Percentiles rank a stretch among this genome's conserved stretches.
These are phyloP conservation scores for Neckera pumila DNA, from an alignment of 225 moss, liverwort and hornwort genomes.

Conservation along the genomic window DNA sequence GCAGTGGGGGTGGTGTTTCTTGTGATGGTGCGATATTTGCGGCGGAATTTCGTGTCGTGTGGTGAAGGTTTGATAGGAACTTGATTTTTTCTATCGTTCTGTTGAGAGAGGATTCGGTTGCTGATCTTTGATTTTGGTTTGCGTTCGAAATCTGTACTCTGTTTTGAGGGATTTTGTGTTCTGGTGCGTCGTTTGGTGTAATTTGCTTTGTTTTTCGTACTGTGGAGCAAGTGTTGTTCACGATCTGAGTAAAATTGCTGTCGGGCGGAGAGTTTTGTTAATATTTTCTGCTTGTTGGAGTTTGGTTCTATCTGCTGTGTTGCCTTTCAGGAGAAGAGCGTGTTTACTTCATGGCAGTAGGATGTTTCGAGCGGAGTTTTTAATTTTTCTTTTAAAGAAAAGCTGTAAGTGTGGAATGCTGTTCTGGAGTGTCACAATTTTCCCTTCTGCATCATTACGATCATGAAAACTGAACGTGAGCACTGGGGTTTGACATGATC, in stretches of 20 bases:
- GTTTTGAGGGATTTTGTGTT: neutral
- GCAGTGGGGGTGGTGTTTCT: neutral
- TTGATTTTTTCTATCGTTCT: neutral
- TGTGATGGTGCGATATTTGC: neutral
- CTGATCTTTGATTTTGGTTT: neutral
- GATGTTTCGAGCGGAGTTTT: neutral
- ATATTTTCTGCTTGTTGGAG: neutral
- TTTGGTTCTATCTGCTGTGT: neutral
- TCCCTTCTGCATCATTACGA: neutral
- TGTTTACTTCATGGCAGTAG: neutral
- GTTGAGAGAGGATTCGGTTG: neutral
- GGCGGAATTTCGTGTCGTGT: neutral
- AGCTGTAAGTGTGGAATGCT: neutral
- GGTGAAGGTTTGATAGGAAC: neutral
- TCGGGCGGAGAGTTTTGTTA: neutral
- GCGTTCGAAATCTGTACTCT: neutral
- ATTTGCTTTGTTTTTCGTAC: neutral
- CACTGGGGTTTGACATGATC: neutral
- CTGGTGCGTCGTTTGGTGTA: neutral
- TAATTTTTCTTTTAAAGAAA: neutral
- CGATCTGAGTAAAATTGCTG: neutral
- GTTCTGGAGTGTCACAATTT: neutral
- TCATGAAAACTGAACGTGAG: neutral
- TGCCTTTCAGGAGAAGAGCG: neutral
- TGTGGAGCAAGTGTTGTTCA: neutral